Percentiles rank a stretch among this genome's conserved stretches.
Evolutionary conservation across 257 asterid genomes (phyloP).

Genomic region (Mitragyna speciosa): DNA sequence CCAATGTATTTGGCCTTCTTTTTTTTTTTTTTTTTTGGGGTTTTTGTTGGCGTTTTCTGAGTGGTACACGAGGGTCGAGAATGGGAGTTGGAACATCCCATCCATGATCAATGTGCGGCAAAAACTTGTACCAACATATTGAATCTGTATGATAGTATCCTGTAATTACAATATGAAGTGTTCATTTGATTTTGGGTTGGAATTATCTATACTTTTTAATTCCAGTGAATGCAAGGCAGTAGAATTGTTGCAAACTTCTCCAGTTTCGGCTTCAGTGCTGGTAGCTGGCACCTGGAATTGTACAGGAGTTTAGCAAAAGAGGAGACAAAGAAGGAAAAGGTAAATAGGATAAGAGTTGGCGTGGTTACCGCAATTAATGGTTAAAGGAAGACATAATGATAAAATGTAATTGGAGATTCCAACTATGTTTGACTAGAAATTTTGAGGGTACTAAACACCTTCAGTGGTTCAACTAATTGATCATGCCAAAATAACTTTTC

Average conservation of each 20-base stretch:
- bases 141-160: background rate
- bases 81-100: background rate
- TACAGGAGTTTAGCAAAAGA: background rate
- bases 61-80: background rate
- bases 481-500: background rate
- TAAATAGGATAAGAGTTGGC: background rate
- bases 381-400: background rate
- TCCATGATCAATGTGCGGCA: background rate
- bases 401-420: slow-evolving; percentile 9
- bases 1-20: background rate
- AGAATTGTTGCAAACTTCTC: background rate
- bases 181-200: too few relatives aligned
- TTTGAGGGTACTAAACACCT: background rate
- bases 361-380: slow-evolving; percentile 17
- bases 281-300: background rate
- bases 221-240: background rate
- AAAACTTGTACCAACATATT: background rate
- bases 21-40: background rate
- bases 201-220: background rate
- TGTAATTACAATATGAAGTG: too few relatives aligned
- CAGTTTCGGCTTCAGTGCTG: background rate
- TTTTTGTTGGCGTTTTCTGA: background rate
- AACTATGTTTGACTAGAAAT: background rate
- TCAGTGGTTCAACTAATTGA: background rate
- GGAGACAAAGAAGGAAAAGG: background rate